A percentile compares a stretch with the other conserved stretches of the same genome.
phyloP scores from a whole-genome alignment of 164 flowering plant genomes.

The Tetrastigma voinierianum region DNA sequence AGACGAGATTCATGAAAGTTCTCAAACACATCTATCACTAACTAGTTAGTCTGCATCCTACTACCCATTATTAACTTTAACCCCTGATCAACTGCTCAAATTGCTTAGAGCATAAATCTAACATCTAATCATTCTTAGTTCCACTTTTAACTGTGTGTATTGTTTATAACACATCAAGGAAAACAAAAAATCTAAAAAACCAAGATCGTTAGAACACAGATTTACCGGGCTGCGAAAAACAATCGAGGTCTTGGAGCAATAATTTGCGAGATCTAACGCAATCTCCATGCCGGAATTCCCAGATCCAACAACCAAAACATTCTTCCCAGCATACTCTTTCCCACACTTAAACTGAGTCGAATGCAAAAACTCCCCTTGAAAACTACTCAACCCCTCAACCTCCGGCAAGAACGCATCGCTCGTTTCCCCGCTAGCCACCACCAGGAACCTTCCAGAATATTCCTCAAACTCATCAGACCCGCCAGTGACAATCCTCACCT shows the following conservation, averaged over 20 bases:
- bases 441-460: slow-evolving; percentile 31
- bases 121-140: too few species aligned
- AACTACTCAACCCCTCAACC: background rate
- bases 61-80: too few species aligned
- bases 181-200: too few species aligned
- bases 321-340: background rate
- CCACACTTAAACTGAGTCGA: background rate
- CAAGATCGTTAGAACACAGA: background rate
- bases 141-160: too few species aligned
- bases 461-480: slow-evolving; percentile 11
- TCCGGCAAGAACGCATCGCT: slow-evolving; percentile 17
- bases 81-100: too few species aligned
- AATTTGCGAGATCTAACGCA: background rate
- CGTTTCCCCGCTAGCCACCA: slow-evolving; percentile 48
- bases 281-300: slow-evolving; percentile 7
- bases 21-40: too few species aligned
- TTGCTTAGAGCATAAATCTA: too few species aligned
- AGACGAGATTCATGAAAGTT: too few species aligned
- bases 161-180: too few species aligned
- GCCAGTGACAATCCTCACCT: background rate
- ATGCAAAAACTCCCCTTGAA: background rate
- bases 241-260: background rate
- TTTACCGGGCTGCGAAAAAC: background rate
- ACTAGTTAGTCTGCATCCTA: too few species aligned
- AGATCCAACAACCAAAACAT: background rate